Percentiles rank a stretch among this genome's conserved stretches.
These are phyloP conservation scores for Musa acuminata DNA, from an alignment of 176 grass and related monocot species.

Conservation along the genomic window DNA sequence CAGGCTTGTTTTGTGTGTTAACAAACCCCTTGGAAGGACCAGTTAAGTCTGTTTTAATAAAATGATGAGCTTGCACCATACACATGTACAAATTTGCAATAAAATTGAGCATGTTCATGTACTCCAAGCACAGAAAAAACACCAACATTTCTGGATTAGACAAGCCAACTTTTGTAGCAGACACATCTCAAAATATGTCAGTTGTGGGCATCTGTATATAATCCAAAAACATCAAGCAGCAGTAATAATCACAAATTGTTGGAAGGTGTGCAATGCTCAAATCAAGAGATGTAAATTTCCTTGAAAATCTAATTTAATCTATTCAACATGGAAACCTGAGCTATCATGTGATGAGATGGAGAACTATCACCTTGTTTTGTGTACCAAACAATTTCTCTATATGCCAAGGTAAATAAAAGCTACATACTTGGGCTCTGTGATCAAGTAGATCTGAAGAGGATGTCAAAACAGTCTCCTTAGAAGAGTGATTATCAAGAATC, in stretches of 20 bases:
- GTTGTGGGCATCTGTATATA: not conserved
- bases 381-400: not conserved
- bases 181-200: no score
- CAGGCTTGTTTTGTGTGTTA: not conserved
- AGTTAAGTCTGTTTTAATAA: not conserved
- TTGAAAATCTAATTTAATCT: not conserved
- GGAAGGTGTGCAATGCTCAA: not conserved
- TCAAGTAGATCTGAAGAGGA: constrained; percentile 32
- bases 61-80: no score
- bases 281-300: not conserved
- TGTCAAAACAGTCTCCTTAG: constrained; percentile 9
- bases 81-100: not conserved
- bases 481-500: not conserved
- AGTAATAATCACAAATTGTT: not conserved
- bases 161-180: no score
- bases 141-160: not conserved
- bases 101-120: not conserved
- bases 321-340: not conserved
- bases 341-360: not conserved
- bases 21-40: not conserved
- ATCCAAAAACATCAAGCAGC: not conserved
- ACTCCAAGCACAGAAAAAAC: not conserved
- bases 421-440: constrained; percentile 50
- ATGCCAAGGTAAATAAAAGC: constrained; percentile 2
- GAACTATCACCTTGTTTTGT: not conserved